Evolutionary conservation across 1,284 basidiomycete species (phyloP), one percentile per base, ranked within the genome.

Genomic region (Tylopilus orsonianus): DNA sequence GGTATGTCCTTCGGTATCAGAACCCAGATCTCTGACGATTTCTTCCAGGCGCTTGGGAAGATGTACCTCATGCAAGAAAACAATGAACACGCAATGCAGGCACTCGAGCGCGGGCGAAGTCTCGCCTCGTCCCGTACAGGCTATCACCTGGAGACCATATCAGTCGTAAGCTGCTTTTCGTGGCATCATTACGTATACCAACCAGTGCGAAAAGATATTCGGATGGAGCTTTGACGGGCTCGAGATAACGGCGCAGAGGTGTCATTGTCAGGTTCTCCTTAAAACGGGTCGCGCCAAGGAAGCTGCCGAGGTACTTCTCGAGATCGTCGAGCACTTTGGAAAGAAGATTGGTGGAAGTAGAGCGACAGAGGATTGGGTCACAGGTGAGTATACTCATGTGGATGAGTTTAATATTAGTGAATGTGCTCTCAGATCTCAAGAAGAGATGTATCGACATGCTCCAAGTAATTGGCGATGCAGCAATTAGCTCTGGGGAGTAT

Each of bases 31-130:
- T 8, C 33, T 10, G 14, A 23, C 24, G 12, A 32, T n/a, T 18
- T 33, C 32, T 9, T 8, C n/a, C 10, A 52, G 50, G 51, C 47
- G 2, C 41, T 52, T 16, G 51, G 32, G 4, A 52, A 27, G 14
- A 52, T 53, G 44, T 10, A 33, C 18, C 5, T 36, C 8, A 36
- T 43, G 23, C 44, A 19, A 40, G 22, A 27, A n/a, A 41, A 52
- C 10, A 42, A 30, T 22, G 41, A 12, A 33, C 8, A 4, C 10
- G 49, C 51, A 12, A 4, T 43, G 22, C 10, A 35, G 10, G 20
- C 32, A 16, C 44, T 46, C 19, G 37, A 44, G 26, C 33, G 9
- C 8, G 35, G 23, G 13, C 40, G 9, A 4, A 13, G 7, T 13
- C 36, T 35, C n/a, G 23, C 36, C 1, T 38, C 46, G 3, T 39